Percentiles rank a stretch among this genome's conserved stretches.
phyloP scores from a whole-genome alignment of 345 rosid genomes.

The Sonneratia caseolaris region DNA sequence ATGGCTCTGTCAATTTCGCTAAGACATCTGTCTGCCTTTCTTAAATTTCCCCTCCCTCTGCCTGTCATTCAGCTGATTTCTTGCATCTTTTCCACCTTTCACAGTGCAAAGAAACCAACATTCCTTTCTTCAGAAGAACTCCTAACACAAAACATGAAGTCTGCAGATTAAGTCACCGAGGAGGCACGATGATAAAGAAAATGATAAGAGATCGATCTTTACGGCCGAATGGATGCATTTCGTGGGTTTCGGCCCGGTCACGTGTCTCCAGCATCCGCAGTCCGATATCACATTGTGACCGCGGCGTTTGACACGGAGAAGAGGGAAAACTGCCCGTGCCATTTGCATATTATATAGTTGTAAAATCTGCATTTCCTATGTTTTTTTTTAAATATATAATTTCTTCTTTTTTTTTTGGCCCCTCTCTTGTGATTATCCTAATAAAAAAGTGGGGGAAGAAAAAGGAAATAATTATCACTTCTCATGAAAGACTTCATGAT shows the following conservation, averaged over 20 bases:
- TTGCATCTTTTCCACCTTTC: neutral
- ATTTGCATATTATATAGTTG: no score
- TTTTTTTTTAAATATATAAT: neutral
- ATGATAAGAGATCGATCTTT: no score
- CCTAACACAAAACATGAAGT: neutral
- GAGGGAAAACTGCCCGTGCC: no score
- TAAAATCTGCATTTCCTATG: neutral
- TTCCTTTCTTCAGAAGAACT: neutral
- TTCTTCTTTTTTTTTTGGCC: neutral
- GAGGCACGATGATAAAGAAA: no score
- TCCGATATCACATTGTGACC: neutral
- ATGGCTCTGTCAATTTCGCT: no score
- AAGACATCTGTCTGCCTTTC: no score
- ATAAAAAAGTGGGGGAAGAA: neutral
- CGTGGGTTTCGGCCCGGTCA: neutral
- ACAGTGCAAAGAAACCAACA: neutral
- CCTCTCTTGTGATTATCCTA: neutral
- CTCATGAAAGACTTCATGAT: neutral
- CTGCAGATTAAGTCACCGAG: neutral
- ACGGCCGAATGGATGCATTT: neutral
- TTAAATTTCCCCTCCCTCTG: neutral
- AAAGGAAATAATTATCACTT: neutral
- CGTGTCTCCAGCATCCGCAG: neutral
- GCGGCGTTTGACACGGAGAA: neutral
- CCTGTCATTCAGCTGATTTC: neutral